Base-by-base conservation (phyloP, 2,329 filamentous ascomycete genomes). In the Gremmenia infestans region DNA sequence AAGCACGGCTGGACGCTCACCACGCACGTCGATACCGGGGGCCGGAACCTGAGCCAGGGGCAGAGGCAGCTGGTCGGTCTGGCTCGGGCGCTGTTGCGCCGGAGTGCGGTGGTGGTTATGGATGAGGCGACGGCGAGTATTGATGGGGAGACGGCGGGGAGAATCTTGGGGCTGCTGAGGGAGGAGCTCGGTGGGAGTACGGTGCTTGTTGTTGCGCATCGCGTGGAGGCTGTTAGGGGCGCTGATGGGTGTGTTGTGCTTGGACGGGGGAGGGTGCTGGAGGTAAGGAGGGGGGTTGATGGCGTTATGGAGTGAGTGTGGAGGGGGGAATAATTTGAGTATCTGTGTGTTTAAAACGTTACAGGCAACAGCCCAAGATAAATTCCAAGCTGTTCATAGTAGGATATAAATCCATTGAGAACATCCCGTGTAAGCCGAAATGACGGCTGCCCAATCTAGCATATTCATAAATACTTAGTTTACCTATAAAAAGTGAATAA, bases 81-180 rank as follows among this genome's bases (percentile, higher is more conserved):
- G 1, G 81, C 83, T 0, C 69, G 85, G n/a, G 83, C 85, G 0
- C 77, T 87, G 52, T 68, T 88, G 48, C 71, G 83, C 8, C 71
- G 80, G n/a, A 83, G 81, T 56, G 72, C 81, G 0, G 78, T 87
- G 59, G 74, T 88, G 9, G 80, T 88, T 50, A 76, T 88, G 65
- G 85, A 88, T 63, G 85, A 87, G 64, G 83, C 83, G 2, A 86
- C 83, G 2, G 83, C 83, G 2, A 82, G 79, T 49, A 83, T 86
- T 59, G 84, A 87, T 67, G 75, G 78, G 52, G 81, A 85, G 59
- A 86, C 82, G 1, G 81, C 82, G 15, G 63, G 71, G 63, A 68
- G 77, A 56, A 81, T 84, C 47, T 79, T 83, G 65, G 71, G 73
- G 52, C 73, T 83, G 17, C 65, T 84, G 65, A 72, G 79, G 48